Conservation (phyloP, 352 stramenopile genomes). For the Globisporangium abappressorium region DNA sequence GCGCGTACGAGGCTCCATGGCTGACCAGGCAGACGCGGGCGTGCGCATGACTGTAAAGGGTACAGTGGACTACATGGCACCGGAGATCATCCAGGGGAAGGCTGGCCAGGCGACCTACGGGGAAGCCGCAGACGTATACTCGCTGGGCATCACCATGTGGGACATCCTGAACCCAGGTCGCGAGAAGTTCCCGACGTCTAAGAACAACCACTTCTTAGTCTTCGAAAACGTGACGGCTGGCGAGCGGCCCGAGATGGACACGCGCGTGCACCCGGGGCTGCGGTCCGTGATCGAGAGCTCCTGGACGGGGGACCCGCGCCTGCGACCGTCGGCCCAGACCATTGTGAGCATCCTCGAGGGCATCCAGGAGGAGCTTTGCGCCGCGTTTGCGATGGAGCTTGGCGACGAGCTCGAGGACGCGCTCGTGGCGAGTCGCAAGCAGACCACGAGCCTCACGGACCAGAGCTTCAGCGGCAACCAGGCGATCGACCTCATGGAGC, state of each 20-base stretch:
- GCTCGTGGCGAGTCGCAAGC: conserved; percentile 22
- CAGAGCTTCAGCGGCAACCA: conserved; percentile 41
- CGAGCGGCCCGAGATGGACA: conserved; percentile 40
- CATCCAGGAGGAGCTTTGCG: conserved; percentile 47
- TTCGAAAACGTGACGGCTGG: conserved; percentile 51
- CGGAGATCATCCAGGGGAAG: conserved; percentile 68
- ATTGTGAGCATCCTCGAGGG: conserved; percentile 43
- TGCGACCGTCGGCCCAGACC: conserved; percentile 40
- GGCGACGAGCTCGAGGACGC: conserved; percentile 37
- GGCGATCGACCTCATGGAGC: conserved; percentile 36
- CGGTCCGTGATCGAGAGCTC: conserved; percentile 39
- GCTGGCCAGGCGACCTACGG: conserved; percentile 49
- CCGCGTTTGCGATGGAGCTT: conserved; percentile 37
- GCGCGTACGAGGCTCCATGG: conserved; percentile 23
- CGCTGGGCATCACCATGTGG: conserved; percentile 74
- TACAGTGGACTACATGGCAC: conserved; percentile 79
- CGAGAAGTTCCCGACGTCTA: conserved; percentile 44
- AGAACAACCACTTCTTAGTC: conserved; percentile 60
- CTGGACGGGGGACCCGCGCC: conserved; percentile 37
- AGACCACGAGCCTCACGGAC: conserved; percentile 13
- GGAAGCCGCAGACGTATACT: conserved; percentile 70
- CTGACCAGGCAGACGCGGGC: conserved; percentile 7
- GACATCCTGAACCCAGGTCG: conserved; percentile 55
- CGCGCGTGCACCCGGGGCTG: conserved; percentile 30
- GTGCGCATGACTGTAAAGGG: conserved; percentile 56